Evolutionary conservation across 352 stramenopile genomes (phyloP).

Genomic region (Pythium brachiatum): DNA sequence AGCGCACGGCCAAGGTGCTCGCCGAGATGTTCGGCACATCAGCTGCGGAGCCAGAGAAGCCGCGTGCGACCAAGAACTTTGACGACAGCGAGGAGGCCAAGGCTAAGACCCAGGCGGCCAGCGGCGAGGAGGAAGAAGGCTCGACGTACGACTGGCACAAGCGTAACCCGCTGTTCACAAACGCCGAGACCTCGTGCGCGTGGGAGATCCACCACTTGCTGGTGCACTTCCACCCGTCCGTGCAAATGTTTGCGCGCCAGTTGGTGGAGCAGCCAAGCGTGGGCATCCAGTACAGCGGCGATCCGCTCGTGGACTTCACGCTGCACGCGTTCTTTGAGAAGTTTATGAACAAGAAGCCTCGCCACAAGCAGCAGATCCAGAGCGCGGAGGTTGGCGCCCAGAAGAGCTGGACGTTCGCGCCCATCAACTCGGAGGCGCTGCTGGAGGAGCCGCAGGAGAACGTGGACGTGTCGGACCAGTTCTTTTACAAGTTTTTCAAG

Average conservation of each 20-base stretch:
- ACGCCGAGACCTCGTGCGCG: constrained; percentile 65
- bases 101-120: constrained; percentile 19
- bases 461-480: constrained; percentile 82
- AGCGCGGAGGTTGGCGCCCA: constrained; percentile 6
- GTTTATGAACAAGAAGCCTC: constrained; percentile 98
- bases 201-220: constrained; percentile 93
- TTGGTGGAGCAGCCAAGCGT: constrained; percentile 49
- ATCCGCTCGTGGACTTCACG: constrained; percentile 97
- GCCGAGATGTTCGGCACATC: constrained; percentile 64
- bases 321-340: constrained; percentile 97
- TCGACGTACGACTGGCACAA: constrained; percentile 77
- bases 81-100: constrained; percentile 33
- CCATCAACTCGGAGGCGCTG: constrained; percentile 71
- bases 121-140: constrained; percentile 10
- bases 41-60: constrained; percentile 15
- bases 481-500: constrained; percentile 95
- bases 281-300: constrained; percentile 91
- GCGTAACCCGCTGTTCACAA: constrained; percentile 86
- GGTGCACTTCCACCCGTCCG: constrained; percentile 97
- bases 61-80: constrained; percentile 33
- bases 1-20: constrained; percentile 53
- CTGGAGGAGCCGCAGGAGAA: constrained; percentile 54
- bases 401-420: constrained; percentile 65
- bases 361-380: constrained; percentile 37
- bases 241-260: constrained; percentile 90